Base-by-base conservation (phyloP, 345 rosid genomes). In the Excoecaria cochinchinensis region DNA sequence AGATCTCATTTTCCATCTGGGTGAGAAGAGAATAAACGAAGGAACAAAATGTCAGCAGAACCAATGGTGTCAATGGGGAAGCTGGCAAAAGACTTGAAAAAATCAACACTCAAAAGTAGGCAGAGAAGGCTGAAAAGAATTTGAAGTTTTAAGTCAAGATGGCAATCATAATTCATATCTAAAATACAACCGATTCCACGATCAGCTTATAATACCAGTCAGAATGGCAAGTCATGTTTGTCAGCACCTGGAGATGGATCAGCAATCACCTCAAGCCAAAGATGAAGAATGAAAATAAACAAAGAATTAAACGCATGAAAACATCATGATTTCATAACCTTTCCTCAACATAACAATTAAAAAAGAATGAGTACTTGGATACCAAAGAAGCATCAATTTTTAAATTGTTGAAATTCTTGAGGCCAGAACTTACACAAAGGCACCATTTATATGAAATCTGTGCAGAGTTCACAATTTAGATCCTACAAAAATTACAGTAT, bases 241-340 rank as follows among this genome's bases (percentile, higher is more conserved):
- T 59, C 12, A 8, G 36, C 38, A 22, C 14, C 16, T 40, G 21
- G 66, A 16, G n/a, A 73, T 21, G 19, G 69, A 61, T 36, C 46
- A 73, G 21, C 40, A 21, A 60, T 72, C 22, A 21, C 36, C 65
- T 57, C 21, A 14, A 42, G 51, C 76, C 76, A 73, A 73, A 48
- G 36, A 53, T 3, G 12, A 65, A 16, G 51, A 8, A 38, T 62
- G 13, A 44, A 46, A 53, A 36, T 31, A 31, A 31, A 31, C 1
- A 31, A 31, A 31, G 2, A 31, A 31, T 31, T 31, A 31, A 31
- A 13, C 17, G 11, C 4, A 48, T 5, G 11, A 21, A 11, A 21
- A 52, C 25, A 51, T 69, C 66, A 25, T 52, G 17, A 76, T 59
- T 39, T 38, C 8, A 48, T 48, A 59, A 38, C 42, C 71, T 67